Base-by-base conservation (phyloP, 2,329 filamentous ascomycete species). In the Alternaria metachromatica region DNA sequence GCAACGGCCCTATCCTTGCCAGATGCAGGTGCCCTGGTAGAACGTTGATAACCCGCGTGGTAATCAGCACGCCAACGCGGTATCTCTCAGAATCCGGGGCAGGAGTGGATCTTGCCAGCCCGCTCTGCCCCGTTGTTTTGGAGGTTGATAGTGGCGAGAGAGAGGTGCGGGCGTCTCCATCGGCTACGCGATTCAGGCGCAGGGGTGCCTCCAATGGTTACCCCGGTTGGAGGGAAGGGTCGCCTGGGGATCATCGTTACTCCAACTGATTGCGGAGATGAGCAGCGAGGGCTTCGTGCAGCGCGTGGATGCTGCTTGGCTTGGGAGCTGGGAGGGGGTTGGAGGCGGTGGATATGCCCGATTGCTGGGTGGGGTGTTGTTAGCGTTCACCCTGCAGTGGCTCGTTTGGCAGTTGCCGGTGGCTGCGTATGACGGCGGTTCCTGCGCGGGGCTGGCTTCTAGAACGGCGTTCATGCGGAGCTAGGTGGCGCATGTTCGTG, bases 71-170 rank as follows among this genome's bases (percentile, higher is more conserved):
- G 37, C 37, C 37, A 41, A 41, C 37, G 65, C 56, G 41, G 50
- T 61, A 54, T 63, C 60, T 63, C 60, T 72, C 60, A 60, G 51
- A 72, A 73, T 74, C 73, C 67, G 72, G 73, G 72, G 73, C 55
- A 54, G 54, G 54, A 59, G 63, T 62, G 64, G 64, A 41, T 18
- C 37, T 41, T 41, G 58, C 48, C 20, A 26, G 41, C 20, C 58
- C 56, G 58, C 50, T n/a, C 57, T 37, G 63, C 60, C 67, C 73
- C 73, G 58, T 51, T 67, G 43, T 72, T 61, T 75, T 66, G 72
- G 73, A 71, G 72, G 53, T 41, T 41, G 49, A 41, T 53, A 41
- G 30, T 41, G 49, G 49, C 49, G 28, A 53, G 41, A 71, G 62
- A 48, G 58, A 20, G 20, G 18, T 50, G 50, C 25, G 30, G 28